Evolutionary conservation across 768 basidiomycete genomes (phyloP), one percentile per base, ranked within the genome.

Genomic region (Pisolithus sp.): DNA sequence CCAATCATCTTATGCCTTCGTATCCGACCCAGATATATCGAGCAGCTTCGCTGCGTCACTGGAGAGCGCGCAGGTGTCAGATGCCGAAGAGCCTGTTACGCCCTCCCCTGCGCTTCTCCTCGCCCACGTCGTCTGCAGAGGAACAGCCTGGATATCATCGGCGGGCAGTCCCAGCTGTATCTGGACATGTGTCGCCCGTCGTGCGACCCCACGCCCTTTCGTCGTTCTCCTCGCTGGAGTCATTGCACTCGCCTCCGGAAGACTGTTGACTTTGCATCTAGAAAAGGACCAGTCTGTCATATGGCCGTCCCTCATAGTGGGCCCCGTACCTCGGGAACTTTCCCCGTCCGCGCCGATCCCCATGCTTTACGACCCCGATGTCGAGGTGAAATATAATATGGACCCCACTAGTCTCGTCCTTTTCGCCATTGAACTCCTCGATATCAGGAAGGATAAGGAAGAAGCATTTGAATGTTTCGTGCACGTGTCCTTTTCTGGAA

Each of bases 11-110:
- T 91, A 82, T 59, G 88, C 89, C 4, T 76, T 89, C 51, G 75
- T 91, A 8, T 89, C 89, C n/a, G 89, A 91, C 58, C 82, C 81
- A 2, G 89, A 91, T 57, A 85, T 90, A 48, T 88, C 88, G 5
- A 89, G 86, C 68, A 87, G 85, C 63, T 89, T 90, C 57, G 86
- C 86, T 1, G 87, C 86, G 6, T 90, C 88, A 26, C 75, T 90
- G 4, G 89, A 88, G 62, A 85, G 85, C 57, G 82, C 74, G 13
- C 82, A 81, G 24, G 76, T 77, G 10, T 89, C 89, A 21, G 89
- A 91, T 53, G 73, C 74, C 13, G 89, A 90, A 50, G 87, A 89
- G 54, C 64, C 71, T 38, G 72, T 71, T 10, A 62, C 66, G 2
- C 61, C 79, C 3, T 83, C 85, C 10, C 78, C 85, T 0, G 80